Evolutionary conservation across 2,329 filamentous ascomycete genomes (phyloP), one percentile per base, ranked within the genome.

Genomic region (Geosmithia morbida): DNA sequence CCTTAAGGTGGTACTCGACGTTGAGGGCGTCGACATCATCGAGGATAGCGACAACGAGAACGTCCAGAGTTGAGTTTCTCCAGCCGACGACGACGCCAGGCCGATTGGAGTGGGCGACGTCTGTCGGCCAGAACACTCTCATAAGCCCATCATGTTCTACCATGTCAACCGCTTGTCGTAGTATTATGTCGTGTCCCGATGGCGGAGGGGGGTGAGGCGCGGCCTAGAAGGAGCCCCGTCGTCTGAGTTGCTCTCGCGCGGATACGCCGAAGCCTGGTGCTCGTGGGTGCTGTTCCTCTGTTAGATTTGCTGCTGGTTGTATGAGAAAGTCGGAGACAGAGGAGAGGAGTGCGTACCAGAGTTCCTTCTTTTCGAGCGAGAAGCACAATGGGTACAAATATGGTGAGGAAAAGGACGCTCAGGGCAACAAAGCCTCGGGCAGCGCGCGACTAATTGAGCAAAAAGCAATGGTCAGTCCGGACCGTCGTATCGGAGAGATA

Each of bases 111-210:
- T 73, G 75, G 48, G 77, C 74, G 59, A 87, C 80, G 67, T 94
- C 89, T 59, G 85, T 85, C 58, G 92, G 94, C 92, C 92, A 98
- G 71, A 98, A 97, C 70, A 98, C 82, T 72, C 92, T 87, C 82
- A 97, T 87, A 71, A 97, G 74, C 60, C 86, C 89, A 86, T 92
- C 78, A 73, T 80, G 73, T 68, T 78, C 77, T 70, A 77, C 70
- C 78, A 82, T 82, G 73, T 72, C 75, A 67, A 61, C 59, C 56
- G 55, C 56, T 55, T 51, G 52, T 57, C 54, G 55, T 48, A 8
- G 33, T 37, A 11, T 37, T 37, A 11, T 37, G 33, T 46, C 47
- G 48, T 46, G 45, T 48, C 48, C 48, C 59, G 55, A 56, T 29
- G 33, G 40, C 55, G 40, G 33, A 37, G 33, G 18, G 20, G 26